phyloP scores from a whole-genome alignment of 1,284 basidiomycete species.

The Fistulina hepatica region DNA sequence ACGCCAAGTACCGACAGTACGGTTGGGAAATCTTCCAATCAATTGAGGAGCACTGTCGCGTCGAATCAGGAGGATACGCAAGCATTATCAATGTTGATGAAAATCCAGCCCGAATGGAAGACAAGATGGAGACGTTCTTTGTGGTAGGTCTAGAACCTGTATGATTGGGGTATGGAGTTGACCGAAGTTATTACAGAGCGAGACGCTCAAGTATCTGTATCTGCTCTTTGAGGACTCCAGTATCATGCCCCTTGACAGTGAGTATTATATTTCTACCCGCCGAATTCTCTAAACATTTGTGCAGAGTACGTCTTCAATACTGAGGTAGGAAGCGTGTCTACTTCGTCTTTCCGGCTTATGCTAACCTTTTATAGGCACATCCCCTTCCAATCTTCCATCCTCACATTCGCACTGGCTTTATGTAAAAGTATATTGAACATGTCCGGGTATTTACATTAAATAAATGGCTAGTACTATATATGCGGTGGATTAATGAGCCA shows the following conservation, averaged over 20 bases:
- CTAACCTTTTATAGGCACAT: slow-evolving; percentile 34
- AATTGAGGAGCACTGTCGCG: slow-evolving; percentile 57
- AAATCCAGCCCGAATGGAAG: slow-evolving; percentile 56
- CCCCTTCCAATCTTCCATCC: slow-evolving; percentile 48
- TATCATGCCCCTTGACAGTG: slow-evolving; percentile 65
- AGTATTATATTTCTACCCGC: background rate
- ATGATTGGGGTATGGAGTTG: background rate
- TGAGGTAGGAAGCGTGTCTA: slow-evolving; percentile 41
- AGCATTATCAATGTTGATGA: slow-evolving; percentile 62
- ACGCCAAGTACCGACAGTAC: slow-evolving; percentile 61
- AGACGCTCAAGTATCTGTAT: slow-evolving; percentile 94
- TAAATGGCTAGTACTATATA: too few species aligned
- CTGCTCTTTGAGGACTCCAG: slow-evolving; percentile 75
- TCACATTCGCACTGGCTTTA: slow-evolving; percentile 14
- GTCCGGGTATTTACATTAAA: too few species aligned
- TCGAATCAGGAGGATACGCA: slow-evolving; percentile 58
- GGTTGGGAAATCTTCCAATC: slow-evolving; percentile 72
- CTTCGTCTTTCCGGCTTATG: background rate
- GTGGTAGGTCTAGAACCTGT: slow-evolving; percentile 39
- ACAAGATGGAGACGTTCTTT: slow-evolving; percentile 96
- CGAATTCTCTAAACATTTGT: slow-evolving; percentile 1
- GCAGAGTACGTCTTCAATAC: slow-evolving; percentile 94
- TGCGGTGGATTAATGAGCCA: too few species aligned
- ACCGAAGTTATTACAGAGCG: slow-evolving; percentile 40
- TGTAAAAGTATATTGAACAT: too few species aligned